A percentile compares a stretch with the other conserved stretches of the same genome.
These are phyloP conservation scores for Nicotiana sylvestris DNA, from an alignment of 257 asterid genomes.

Conservation along the genomic window DNA sequence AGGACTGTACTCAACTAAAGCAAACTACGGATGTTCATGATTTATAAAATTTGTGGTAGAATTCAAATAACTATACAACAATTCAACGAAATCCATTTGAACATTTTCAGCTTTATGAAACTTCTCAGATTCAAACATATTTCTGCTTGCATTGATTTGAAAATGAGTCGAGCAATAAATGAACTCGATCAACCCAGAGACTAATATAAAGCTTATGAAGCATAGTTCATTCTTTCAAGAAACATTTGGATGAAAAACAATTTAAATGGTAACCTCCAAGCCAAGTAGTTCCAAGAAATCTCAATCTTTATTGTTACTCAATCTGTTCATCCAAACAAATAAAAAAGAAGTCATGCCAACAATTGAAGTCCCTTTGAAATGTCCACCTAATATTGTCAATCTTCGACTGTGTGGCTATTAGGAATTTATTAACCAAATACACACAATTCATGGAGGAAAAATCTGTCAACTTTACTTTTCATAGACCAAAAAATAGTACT, in stretches of 20 bases:
- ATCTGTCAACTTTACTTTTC: too few relatives aligned
- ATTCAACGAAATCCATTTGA: neutral
- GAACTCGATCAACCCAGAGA: neutral
- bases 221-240: neutral
- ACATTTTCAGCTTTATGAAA: neutral
- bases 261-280: neutral
- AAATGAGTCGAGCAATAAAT: neutral
- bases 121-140: neutral
- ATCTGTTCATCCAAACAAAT: too few relatives aligned
- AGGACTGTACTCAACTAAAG: too few relatives aligned
- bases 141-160: neutral
- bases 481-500: too few relatives aligned
- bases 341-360: neutral
- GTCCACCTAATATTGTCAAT: neutral
- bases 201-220: neutral
- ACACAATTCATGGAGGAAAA: neutral
- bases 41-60: neutral
- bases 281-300: neutral
- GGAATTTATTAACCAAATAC: constrained; percentile 17
- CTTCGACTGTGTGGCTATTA: neutral
- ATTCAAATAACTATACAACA: neutral
- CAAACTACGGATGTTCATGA: too few relatives aligned
- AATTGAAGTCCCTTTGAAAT: neutral
- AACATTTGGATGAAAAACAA: neutral
- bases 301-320: neutral